Evolutionary conservation across 2,329 filamentous ascomycete genomes (phyloP), one percentile per base, ranked within the genome.

Genomic region (Epichloe amarillans): DNA sequence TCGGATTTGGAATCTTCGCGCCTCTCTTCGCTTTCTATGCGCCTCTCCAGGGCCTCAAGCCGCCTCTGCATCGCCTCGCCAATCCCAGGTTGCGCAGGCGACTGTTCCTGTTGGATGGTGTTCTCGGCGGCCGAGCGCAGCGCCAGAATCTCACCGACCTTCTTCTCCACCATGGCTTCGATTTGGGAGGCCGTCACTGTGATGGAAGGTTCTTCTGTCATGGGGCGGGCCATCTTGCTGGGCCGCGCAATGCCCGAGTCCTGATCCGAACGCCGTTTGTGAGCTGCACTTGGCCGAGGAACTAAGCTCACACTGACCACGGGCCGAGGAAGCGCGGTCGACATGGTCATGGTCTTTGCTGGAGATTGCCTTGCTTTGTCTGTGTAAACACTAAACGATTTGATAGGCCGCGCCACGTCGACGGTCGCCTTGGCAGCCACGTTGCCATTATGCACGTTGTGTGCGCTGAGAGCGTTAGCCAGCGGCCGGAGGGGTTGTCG

Each of bases 131-230:
- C 79, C 36, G 59, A 57, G 49, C 84, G 80, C n/a, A 84, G 83
- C 0, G 90, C 88, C 1, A 97, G 73, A 37, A 93, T 89, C 68
- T 95, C 89, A 53, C 85, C 84, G 1, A 97, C 87, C 61, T 95
- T 95, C 59, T 85, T 87, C 66, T 95, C 87, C 1, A 97, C 88
- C 69, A 96, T 82, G 39, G 89, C 87, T 64, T 96, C 90, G 53
- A 97, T 94, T 49, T 83, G 83, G 12, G 82, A 84, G 17, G 82
- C 78, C 0, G 83, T 84, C 8, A 88, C 74, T 65, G 71, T 76
- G 56, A 66, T 60, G 55, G 55, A 63, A 33, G 58, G 51, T 21
- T 58, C 60, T 56, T 57, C 68, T 55, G 54, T 60, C 55, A 61
- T 58, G 2, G 68, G 65, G 3, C 72, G 67, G 2, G 69, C 63